Base-by-base conservation (phyloP, 73 alveolate species). In the Durusdinium trenchii region DNA sequence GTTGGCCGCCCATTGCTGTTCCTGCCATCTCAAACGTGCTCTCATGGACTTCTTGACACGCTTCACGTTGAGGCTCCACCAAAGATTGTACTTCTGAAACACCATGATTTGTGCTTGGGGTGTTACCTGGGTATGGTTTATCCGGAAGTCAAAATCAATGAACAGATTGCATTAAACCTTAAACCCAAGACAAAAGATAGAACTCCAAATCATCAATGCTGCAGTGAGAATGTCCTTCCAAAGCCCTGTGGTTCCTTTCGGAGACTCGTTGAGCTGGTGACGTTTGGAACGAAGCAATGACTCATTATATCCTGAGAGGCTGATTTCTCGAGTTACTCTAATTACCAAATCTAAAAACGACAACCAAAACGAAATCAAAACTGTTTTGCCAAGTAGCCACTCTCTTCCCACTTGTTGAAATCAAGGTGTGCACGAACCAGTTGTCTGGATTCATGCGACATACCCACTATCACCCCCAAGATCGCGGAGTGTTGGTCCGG, bases 351-450 rank as follows among this genome's bases (percentile, higher is more conserved):
- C 32, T 36, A 40, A 35, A 73, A 73, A 48, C 12, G 38, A 73
- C 84, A 73, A 18, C 7, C 84, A 16, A 26, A 26, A 73, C 20
- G 9, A 12, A 20, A 36, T 26, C 1, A 38, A 36, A 36, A 46
- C n/a, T 81, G 18, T 4, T 36, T 4, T 32, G 69, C 45, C 26
- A 28, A 45, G 90, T 16, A 20, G 10, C 91, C 91, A 1, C 61
- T n/a, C 67, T 81, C 91, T 28, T 81, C 91, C 91, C 91, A 81
- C 43, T 81, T 81, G 91, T 81, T 81, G 91, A 46, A 81, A 28
- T 81, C 91, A 36, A 81, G 64, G 46, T 81, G 91, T 9, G 69
- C 14, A 45, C 67, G 91, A 10, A 81, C 28, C 69, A 81, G 46
- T 7, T 10, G 38, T 67, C 91, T 64, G 45, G 91, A 43, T 43